Percentiles rank a stretch among this genome's conserved stretches.
phyloP scores from a whole-genome alignment of 305 asterid species.

The Striga hermonthica region DNA sequence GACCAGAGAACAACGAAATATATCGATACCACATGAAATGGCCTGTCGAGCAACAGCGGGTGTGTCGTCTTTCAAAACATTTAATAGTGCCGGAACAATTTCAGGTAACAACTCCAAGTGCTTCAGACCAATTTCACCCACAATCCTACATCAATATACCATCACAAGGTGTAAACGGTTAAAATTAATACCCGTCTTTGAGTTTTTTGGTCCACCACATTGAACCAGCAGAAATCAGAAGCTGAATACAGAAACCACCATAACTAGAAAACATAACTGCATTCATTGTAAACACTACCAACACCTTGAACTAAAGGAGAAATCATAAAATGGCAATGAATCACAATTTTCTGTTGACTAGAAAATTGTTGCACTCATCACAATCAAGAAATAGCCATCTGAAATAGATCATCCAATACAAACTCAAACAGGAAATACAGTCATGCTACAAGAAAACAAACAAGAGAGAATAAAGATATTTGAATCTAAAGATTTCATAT shows the following conservation, averaged over 20 bases:
- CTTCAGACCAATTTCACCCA: conserved; percentile 76
- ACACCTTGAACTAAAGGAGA: conserved; percentile 21
- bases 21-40: conserved; percentile 68
- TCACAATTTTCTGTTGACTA: conserved; percentile 14
- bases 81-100: conserved; percentile 66
- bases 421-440: neutral
- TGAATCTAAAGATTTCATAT: neutral
- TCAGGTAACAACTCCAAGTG: conserved; percentile 71
- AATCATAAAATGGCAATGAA: neutral
- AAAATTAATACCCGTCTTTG: conserved; percentile 20
- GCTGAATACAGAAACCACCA: conserved; percentile 17
- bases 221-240: conserved; percentile 16
- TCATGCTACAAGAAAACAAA: neutral
- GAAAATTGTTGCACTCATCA: conserved; percentile 1
- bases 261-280: conserved; percentile 8
- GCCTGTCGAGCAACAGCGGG: conserved; percentile 97
- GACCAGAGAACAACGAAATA: conserved; percentile 63
- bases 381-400: conserved; percentile 6
- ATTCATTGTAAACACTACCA: conserved; percentile 13
- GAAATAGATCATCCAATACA: neutral
- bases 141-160: conserved; percentile 51
- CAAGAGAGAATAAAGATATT: too few relatives aligned
- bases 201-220: conserved; percentile 9
- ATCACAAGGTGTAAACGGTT: conserved; percentile 21
- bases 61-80: conserved; percentile 65